phyloP scores from a whole-genome alignment of 352 stramenopile species.

The Chrysophaeum taylorii region DNA sequence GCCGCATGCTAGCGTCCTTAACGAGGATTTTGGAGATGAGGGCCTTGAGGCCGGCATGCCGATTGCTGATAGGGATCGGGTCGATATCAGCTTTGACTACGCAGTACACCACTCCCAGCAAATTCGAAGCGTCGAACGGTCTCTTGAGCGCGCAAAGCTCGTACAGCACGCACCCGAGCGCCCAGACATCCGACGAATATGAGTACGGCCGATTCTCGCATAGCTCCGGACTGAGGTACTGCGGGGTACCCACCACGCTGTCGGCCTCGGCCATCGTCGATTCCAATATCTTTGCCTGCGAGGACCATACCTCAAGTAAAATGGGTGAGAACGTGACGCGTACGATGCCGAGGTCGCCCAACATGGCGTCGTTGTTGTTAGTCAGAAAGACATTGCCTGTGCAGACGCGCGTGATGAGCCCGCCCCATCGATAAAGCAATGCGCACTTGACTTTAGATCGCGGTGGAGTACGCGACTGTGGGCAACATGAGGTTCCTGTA shows the following conservation, averaged over 20 bases:
- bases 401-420: too few relatives aligned
- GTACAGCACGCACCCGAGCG: conserved; percentile 64
- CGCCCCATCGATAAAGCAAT: too few relatives aligned
- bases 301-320: too few relatives aligned
- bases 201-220: conserved; percentile 53
- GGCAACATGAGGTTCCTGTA: too few relatives aligned
- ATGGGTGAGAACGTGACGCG: too few relatives aligned
- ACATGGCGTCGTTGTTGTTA: conserved; percentile 46
- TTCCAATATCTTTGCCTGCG: conserved; percentile 41
- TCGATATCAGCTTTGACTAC: conserved; percentile 13
- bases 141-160: conserved; percentile 50
- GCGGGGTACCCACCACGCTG: conserved; percentile 55
- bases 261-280: conserved; percentile 41
- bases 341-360: conserved; percentile 58
- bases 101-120: conserved; percentile 47
- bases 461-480: conserved; percentile 38
- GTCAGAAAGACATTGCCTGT: conserved; percentile 41
- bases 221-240: conserved; percentile 64
- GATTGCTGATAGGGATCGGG: background rate
- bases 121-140: conserved; percentile 50
- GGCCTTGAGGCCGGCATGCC: background rate
- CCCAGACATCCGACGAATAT: conserved; percentile 63
- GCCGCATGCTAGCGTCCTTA: background rate
- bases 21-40: background rate
- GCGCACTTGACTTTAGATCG: conserved; percentile 47